Evolutionary conservation across 2,329 filamentous ascomycete species (phyloP).

Genomic region (Colletotrichum tabaci): DNA sequence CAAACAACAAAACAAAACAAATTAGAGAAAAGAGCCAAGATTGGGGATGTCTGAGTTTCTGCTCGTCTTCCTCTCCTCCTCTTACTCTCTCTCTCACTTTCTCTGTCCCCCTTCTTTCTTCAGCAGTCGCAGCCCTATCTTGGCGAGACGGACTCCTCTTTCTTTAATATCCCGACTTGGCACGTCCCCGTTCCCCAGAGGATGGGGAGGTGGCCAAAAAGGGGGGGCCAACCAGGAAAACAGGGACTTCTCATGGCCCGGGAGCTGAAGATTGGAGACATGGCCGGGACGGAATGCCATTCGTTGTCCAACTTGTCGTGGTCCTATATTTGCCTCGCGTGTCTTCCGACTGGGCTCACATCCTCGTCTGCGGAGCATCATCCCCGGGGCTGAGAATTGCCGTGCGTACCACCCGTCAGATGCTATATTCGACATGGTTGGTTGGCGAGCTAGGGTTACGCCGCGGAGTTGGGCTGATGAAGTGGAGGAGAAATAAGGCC

Average conservation of each 20-base stretch:
- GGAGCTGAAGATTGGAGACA: slow-evolving; percentile 5
- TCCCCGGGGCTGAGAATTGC: neutral
- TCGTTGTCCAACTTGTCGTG: neutral
- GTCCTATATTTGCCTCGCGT: neutral
- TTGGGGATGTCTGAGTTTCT: neutral
- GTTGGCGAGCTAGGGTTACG: neutral
- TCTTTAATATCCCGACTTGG: slow-evolving; percentile 34
- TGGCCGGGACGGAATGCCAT: neutral
- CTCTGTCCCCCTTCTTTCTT: no score
- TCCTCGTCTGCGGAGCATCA: neutral
- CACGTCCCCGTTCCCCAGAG: neutral
- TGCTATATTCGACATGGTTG: neutral
- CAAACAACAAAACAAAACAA: slow-evolving; percentile 9
- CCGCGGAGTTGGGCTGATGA: neutral
- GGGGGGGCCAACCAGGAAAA: neutral
- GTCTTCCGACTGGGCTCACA: neutral
- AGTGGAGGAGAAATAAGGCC: neutral
- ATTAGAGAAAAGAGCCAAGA: neutral
- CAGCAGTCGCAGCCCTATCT: slow-evolving; percentile 2
- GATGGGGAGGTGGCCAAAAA: neutral
- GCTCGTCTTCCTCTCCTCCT: neutral
- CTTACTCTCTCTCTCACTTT: no score
- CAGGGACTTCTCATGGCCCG: neutral
- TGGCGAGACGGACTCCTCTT: slow-evolving; percentile 28
- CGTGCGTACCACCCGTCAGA: slow-evolving; percentile 7